phyloP scores from a whole-genome alignment of 2,329 filamentous ascomycete genomes.

The Aspergillus udagawae region DNA sequence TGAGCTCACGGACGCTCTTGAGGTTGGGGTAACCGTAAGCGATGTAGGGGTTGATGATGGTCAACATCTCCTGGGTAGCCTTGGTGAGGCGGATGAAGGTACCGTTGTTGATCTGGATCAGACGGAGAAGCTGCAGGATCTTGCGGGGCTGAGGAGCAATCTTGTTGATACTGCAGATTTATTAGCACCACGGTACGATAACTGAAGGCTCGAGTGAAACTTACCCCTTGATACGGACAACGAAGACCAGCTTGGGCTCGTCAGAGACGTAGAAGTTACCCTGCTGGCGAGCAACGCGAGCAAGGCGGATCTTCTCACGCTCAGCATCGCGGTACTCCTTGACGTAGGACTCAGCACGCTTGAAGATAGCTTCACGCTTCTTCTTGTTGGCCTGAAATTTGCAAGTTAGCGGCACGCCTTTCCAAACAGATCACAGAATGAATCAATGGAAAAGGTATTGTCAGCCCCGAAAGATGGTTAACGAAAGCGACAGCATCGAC shows the following conservation, averaged over 20 bases:
- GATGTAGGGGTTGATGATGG: constrained; percentile 97
- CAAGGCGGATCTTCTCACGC: constrained; percentile 95
- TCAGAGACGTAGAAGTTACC: constrained; percentile 92
- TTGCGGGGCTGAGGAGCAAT: constrained; percentile 99
- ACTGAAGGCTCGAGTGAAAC: constrained; percentile 22
- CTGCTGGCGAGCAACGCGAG: constrained; percentile 83
- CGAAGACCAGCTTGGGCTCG: constrained; percentile 94
- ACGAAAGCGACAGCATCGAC: constrained; percentile 89
- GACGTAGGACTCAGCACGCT: constrained; percentile 99
- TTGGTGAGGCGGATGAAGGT: constrained; percentile 98
- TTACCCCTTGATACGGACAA: constrained; percentile 97
- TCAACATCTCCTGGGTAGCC: constrained; percentile 95
- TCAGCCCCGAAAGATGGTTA: constrained; percentile 71
- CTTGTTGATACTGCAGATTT: constrained; percentile 91
- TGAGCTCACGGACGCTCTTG: constrained; percentile 96
- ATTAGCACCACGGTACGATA: constrained; percentile 4
- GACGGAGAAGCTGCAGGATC: constrained; percentile 98
- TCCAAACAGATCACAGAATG: constrained; percentile 9
- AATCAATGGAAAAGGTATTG: constrained; percentile 21
- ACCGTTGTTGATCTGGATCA: constrained; percentile 99
- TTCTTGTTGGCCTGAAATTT: constrained; percentile 82
- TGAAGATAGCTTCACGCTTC: constrained; percentile 98
- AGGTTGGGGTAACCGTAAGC: constrained; percentile 99
- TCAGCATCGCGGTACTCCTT: constrained; percentile 98
- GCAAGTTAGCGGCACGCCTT: constrained; percentile 24